Evolutionary conservation across 2,329 filamentous ascomycete species (phyloP), one percentile per base, ranked within the genome.

Genomic region (Plectosphaerella plurivora): DNA sequence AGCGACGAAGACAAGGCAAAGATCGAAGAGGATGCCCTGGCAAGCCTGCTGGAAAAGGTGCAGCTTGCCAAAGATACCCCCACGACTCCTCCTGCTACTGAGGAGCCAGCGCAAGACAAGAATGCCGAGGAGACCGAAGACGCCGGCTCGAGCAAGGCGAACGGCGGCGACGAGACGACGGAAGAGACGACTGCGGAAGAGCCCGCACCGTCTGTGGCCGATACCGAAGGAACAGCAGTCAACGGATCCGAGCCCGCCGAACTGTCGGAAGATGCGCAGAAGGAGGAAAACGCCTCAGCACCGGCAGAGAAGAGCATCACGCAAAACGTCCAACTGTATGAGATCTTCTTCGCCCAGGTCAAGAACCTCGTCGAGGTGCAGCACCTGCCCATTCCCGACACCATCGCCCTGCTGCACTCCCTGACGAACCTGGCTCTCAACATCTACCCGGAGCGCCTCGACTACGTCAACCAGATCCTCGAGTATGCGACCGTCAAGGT

Each of bases 341-440:
- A 97, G 70, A 90, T 97, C 54, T 99, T 97, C 77, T 96, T 97
- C 65, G 87, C 91, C 49, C 94, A 97, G 69, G 94, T 97, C 56
- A 88, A 95, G 65, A 92, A 93, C 63, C 77, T 99, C 49, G 92
- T 97, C 56, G 93, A 91, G 70, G 89, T 89, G 50, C 91, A 97
- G 64, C 87, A 91, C 60, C 78, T 99, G 50, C 88, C 92, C 1
- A 93, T 99, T 58, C 91, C 96, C 68, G 95, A 99, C 67, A 96
- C 89, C 16, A 94, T 96, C 61, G 94, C 92, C 10, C 75, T 99
- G 42, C 78, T 97, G 45, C 93, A 96, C n/a, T 99, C 94, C 5
- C 78, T 99, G 41, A 86, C 88, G 39, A 97, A 97, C 61, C 82
- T 99, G 52, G 91, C 95, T 10, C 79, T 99, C 56, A 97, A 96